These are phyloP conservation scores for Rhinocladiella mackenziei DNA, from an alignment of 2,329 filamentous ascomycete species.

Conservation along the genomic window DNA sequence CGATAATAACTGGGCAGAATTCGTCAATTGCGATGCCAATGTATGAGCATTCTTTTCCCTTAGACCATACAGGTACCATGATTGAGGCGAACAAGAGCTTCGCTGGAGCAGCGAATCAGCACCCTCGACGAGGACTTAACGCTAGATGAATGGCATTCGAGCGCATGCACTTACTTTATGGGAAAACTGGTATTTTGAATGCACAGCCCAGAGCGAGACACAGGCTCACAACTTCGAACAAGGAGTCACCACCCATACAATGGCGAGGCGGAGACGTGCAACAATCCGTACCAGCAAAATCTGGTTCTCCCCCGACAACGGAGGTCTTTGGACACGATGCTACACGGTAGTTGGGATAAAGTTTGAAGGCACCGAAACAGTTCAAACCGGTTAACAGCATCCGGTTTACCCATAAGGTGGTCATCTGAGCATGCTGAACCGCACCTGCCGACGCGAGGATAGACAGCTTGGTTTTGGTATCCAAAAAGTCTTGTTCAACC, in stretches of 20 bases:
- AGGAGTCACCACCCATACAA: not conserved
- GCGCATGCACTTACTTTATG: conserved; percentile 12
- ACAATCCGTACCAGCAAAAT: conserved; percentile 9
- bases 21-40: no score
- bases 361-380: conserved; percentile 4
- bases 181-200: conserved; percentile 11
- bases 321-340: conserved; percentile 8
- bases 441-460: conserved; percentile 12
- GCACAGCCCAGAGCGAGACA: conserved; percentile 16
- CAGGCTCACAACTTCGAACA: conserved; percentile 5
- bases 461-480: conserved; percentile 15
- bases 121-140: not conserved
- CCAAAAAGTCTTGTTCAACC: conserved; percentile 19
- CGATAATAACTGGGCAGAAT: conserved; percentile 18
- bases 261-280: conserved; percentile 11
- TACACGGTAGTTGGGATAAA: conserved; percentile 16
- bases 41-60: no score
- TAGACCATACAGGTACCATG: no score
- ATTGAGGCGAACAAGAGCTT: not conserved
- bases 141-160: conserved; percentile 1
- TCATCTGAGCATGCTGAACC: conserved; percentile 11
- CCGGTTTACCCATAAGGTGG: conserved; percentile 5
- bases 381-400: conserved; percentile 2
- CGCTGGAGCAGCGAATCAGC: not conserved
- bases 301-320: conserved; percentile 13